Evolutionary conservation across 495 filamentous ascomycete species (phyloP).

Genomic region (Trichoderma reesei): DNA sequence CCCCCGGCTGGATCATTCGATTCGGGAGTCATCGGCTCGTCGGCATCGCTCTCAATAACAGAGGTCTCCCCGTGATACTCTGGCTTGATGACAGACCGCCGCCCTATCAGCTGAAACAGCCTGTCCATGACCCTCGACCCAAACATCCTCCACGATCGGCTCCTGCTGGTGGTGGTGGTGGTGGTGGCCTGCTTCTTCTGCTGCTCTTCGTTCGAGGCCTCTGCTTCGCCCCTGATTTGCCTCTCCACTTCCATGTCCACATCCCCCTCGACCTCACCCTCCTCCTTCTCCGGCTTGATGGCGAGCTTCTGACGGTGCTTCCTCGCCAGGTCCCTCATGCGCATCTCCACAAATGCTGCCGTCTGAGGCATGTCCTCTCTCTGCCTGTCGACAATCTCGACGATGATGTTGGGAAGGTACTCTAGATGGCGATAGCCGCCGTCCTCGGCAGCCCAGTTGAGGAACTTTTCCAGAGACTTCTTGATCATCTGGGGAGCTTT

Average conservation of each 20-base stretch:
- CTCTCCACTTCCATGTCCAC: neutral
- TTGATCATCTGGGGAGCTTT: neutral
- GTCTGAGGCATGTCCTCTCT: neutral
- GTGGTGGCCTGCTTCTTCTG: neutral
- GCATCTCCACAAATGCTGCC: neutral
- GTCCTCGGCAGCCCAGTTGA: conserved; percentile 10
- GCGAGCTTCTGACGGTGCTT: conserved; percentile 3
- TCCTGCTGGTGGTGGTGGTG: neutral
- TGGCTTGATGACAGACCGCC: neutral
- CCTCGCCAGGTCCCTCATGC: neutral
- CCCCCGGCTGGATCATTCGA: too few species aligned
- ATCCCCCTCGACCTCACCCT: neutral
- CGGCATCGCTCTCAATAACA: neutral
- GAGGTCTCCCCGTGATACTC: neutral
- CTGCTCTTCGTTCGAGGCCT: neutral
- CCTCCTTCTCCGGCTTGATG: neutral
- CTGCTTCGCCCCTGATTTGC: neutral
- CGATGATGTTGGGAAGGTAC: conserved; percentile 9
- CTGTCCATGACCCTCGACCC: neutral
- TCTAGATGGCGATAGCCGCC: conserved; percentile 8
- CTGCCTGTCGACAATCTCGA: conserved; percentile 1
- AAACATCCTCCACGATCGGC: neutral
- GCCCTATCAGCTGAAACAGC: neutral
- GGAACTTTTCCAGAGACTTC: neutral
- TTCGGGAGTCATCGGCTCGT: neutral